phyloP scores from a whole-genome alignment of 1,284 basidiomycete species.

The Heterobasidion annosum region DNA sequence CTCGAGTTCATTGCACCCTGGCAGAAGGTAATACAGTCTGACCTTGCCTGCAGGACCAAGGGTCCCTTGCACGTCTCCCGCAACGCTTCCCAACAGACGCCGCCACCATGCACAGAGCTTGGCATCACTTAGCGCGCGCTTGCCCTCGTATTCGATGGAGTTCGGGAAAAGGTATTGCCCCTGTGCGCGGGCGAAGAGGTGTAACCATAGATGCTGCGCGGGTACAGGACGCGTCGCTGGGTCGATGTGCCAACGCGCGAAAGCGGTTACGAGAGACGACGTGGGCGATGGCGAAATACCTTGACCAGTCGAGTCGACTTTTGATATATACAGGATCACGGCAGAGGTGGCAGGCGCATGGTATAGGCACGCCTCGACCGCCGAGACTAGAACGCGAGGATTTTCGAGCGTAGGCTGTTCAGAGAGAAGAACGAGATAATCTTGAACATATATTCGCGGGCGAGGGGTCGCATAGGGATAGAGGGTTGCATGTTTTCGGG shows the following conservation, averaged over 20 bases:
- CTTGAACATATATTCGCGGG: conserved; percentile 58
- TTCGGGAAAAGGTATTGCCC: conserved; percentile 92
- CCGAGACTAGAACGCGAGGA: conserved; percentile 60
- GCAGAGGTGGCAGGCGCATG: conserved; percentile 59
- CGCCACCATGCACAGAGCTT: conserved; percentile 93
- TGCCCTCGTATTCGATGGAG: conserved; percentile 66
- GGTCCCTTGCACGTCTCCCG: conserved; percentile 23
- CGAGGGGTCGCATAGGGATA: conserved; percentile 70
- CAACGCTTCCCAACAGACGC: conserved; percentile 53
- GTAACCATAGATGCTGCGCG: conserved; percentile 60
- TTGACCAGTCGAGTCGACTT: conserved; percentile 91
- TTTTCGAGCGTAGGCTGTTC: conserved; percentile 40
- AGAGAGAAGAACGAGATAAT: conserved; percentile 68
- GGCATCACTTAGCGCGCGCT: conserved; percentile 73
- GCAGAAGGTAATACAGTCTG: conserved; percentile 60
- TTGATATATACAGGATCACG: conserved; percentile 85
- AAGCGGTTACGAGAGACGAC: conserved; percentile 53
- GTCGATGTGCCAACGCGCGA: conserved; percentile 63
- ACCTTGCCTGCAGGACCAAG: conserved; percentile 16
- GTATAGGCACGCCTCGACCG: conserved; percentile 80
- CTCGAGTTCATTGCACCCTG: conserved; percentile 66
- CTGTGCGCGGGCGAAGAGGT: conserved; percentile 89
- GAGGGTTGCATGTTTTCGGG: conserved; percentile 59
- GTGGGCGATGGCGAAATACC: conserved; percentile 54
- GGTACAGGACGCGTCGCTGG: conserved; percentile 55